Conservation (phyloP, 164 flowering plant species). For the Tetracentron sinense region DNA sequence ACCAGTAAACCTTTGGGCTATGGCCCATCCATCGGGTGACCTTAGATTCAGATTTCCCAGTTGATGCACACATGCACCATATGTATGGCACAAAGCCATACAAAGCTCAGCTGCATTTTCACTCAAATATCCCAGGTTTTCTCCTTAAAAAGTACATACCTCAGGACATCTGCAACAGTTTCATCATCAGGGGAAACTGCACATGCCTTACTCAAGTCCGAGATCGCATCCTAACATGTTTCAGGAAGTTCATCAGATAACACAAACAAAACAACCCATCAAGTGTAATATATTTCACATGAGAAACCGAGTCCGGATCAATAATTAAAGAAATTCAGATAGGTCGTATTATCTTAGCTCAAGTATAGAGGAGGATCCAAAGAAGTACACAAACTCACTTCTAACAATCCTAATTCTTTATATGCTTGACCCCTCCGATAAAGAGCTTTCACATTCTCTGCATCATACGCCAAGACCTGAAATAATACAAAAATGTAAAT, state of each 20-base stretch:
- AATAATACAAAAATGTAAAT: constrained; percentile 5
- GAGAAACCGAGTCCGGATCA: not conserved
- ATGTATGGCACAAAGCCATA: not conserved
- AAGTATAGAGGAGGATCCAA: not conserved
- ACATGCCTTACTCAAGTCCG: constrained; percentile 72
- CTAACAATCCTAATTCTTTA: constrained; percentile 59
- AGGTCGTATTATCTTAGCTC: not conserved
- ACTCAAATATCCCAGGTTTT: constrained; percentile 2
- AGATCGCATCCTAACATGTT: constrained; percentile 67
- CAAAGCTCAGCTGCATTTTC: not conserved
- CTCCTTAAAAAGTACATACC: constrained; percentile 38
- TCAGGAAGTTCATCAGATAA: constrained; percentile 15
- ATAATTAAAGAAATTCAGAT: not conserved
- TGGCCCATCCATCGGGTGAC: not conserved
- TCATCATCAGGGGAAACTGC: constrained; percentile 84
- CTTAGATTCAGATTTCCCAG: not conserved
- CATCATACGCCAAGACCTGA: constrained; percentile 78
- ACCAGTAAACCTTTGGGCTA: not conserved
- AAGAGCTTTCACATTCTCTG: constrained; percentile 83
- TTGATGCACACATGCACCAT: not conserved
- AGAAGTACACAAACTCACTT: constrained; percentile 41
- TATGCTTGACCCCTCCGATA: constrained; percentile 97
- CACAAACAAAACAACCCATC: constrained; percentile 3
- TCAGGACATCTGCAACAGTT: constrained; percentile 72
- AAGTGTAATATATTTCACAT: not conserved